Evolutionary conservation across 2,329 filamentous ascomycete species (phyloP).

Genomic region (Thermothelomyces thermophilus): DNA sequence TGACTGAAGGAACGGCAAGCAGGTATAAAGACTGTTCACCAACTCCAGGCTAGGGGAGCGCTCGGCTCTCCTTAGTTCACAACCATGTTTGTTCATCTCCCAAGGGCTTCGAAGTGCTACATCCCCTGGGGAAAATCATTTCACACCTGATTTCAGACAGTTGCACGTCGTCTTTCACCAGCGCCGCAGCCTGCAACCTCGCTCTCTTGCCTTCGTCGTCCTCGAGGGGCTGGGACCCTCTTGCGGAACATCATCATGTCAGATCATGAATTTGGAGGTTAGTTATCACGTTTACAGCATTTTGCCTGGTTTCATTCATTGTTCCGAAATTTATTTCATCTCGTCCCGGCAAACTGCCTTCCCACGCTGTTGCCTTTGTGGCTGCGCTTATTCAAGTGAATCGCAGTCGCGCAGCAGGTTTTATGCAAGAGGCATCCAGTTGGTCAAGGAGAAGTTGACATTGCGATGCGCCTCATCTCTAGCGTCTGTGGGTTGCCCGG

Average conservation of each 20-base stretch:
- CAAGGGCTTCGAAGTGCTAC: slow-evolving; percentile 7
- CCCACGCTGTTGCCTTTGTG: background rate
- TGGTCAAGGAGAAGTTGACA: background rate
- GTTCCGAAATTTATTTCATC: background rate
- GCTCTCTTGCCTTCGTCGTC: background rate
- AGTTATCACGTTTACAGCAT: slow-evolving; percentile 27
- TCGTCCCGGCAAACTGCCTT: too few relatives aligned
- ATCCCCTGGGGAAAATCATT: background rate
- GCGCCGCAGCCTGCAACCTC: background rate
- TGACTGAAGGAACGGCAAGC: background rate
- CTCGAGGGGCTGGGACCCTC: slow-evolving; percentile 6
- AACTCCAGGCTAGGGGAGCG: slow-evolving; percentile 19
- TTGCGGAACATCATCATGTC: slow-evolving; percentile 44
- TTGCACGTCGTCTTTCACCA: background rate
- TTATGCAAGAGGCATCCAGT: background rate
- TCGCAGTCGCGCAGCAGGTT: background rate
- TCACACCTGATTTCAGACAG: background rate
- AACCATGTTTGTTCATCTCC: slow-evolving; percentile 17
- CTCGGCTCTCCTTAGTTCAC: slow-evolving; percentile 12
- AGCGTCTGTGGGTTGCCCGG: background rate
- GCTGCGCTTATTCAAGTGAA: slow-evolving; percentile 10
- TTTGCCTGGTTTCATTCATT: background rate
- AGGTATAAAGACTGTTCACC: slow-evolving; percentile 24
- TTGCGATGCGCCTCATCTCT: background rate
- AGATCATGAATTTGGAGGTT: slow-evolving; percentile 60